Percentiles rank a stretch among this genome's conserved stretches.
Evolutionary conservation across 352 stramenopile species (phyloP).

Genomic region (Globisporangium irregulare): DNA sequence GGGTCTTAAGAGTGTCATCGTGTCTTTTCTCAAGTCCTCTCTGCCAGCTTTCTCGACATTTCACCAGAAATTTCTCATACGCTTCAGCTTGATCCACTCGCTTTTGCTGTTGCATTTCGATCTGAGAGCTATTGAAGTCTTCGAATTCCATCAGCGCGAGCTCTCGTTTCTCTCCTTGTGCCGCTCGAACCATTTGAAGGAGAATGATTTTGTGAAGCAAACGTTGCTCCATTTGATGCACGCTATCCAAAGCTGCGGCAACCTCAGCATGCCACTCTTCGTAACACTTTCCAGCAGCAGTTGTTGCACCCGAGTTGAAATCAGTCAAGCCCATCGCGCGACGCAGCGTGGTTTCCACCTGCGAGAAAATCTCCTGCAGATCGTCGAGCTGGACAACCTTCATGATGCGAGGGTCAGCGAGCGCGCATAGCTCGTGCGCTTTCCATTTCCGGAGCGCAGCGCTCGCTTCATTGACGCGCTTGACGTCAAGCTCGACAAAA

Average conservation of each 20-base stretch:
- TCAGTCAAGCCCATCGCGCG: constrained; percentile 44
- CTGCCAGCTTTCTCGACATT: constrained; percentile 43
- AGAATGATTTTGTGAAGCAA: constrained; percentile 36
- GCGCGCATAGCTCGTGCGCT: constrained; percentile 28
- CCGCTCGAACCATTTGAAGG: constrained; percentile 29
- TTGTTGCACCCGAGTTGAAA: constrained; percentile 37
- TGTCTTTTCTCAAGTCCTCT: constrained; percentile 34
- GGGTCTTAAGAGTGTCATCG: constrained; percentile 21
- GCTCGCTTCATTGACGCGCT: constrained; percentile 40
- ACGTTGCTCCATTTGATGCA: constrained; percentile 30
- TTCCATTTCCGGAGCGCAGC: constrained; percentile 32
- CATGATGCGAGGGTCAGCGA: constrained; percentile 38
- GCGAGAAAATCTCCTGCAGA: constrained; percentile 31
- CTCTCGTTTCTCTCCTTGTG: constrained; percentile 33
- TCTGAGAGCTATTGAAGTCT: constrained; percentile 30
- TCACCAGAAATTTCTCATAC: constrained; percentile 25
- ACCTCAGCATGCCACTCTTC: constrained; percentile 47
- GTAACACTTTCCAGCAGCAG: constrained; percentile 36
- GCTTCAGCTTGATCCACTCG: constrained; percentile 21
- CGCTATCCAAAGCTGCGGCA: constrained; percentile 23
- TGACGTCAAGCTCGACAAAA: constrained; percentile 57
- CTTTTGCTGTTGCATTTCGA: constrained; percentile 14
- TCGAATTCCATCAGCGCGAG: constrained; percentile 34
- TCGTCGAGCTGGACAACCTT: constrained; percentile 37
- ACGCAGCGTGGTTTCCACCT: constrained; percentile 31